Evolutionary conservation across 2,329 filamentous ascomycete species (phyloP), one percentile per base, ranked within the genome.

Genomic region (Tolypocladium capitatum): DNA sequence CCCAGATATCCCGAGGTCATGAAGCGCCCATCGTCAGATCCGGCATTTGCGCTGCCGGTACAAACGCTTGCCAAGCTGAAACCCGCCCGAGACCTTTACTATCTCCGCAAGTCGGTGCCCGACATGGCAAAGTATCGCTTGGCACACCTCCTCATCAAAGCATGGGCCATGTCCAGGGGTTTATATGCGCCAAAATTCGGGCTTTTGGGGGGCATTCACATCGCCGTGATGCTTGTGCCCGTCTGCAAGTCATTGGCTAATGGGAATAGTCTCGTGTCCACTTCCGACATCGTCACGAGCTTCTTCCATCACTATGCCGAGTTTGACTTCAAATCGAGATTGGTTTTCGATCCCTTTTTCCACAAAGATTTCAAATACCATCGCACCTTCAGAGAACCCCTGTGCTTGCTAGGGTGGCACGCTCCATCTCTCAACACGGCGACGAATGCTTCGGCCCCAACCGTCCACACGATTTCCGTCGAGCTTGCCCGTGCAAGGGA

Each of bases 111-210:
- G 10, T 80, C 78, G 0, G 65, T 84, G 11, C 80, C 81, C 0
- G 75, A 82, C 42, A 65, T 78, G 42, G 63, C 70, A 2, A 66
- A 71, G 10, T 86, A 83, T 58, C 72, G 74, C 7, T 55, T 73
- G 8, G 78, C 79, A 0, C 76, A 83, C 55, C 71, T 76, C 1
- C 68, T 74, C 48, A 71, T 86, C 57, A 80, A 76, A 55, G 65
- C 71, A 1, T 86, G 81, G 81, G 78, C 81, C 1, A 70, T 71
- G 47, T 64, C 70, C 11, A 72, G 77, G 7, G 82, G 82, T 1
- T 68, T 86, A 16, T 85, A 84, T 58, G 73, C 78, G 0, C 72
- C 79, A 1, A 77, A 72, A 43, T 84, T 84, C 54, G 82, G 82
- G 0, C 81, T 78, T 50, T 67, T 86, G 0, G 74, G 78, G 6